Percentiles rank a stretch among this genome's conserved stretches.
These are phyloP conservation scores for Podila minutissima DNA, from an alignment of 192 early-diverging fungal genomes.

Conservation along the genomic window DNA sequence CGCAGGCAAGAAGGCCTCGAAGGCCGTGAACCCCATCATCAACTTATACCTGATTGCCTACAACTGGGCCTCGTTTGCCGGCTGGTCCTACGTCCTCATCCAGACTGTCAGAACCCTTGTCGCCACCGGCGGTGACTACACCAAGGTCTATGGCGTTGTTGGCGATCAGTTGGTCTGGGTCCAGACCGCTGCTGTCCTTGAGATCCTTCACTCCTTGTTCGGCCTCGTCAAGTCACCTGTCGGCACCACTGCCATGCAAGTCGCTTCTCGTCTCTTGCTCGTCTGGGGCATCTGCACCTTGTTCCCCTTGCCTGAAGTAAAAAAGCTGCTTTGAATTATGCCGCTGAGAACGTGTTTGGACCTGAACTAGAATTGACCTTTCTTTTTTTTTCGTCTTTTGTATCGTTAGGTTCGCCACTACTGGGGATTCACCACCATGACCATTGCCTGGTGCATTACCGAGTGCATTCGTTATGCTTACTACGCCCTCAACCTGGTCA, in stretches of 20 bases:
- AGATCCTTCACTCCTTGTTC: slow-evolving; percentile 65
- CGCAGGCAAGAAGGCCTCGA: slow-evolving; percentile 42
- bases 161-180: slow-evolving; percentile 74
- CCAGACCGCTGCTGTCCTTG: slow-evolving; percentile 86
- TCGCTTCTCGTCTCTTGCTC: slow-evolving; percentile 85
- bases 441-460: slow-evolving; percentile 91
- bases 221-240: slow-evolving; percentile 88
- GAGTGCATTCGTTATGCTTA: slow-evolving; percentile 94
- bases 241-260: slow-evolving; percentile 85
- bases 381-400: not conserved
- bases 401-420: slow-evolving; percentile 65
- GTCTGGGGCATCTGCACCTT: slow-evolving; percentile 82
- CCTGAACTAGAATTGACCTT: not conserved
- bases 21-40: slow-evolving; percentile 45
- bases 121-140: slow-evolving; percentile 61
- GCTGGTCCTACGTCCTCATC: slow-evolving; percentile 83
- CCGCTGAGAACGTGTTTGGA: not conserved
- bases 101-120: slow-evolving; percentile 64
- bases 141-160: slow-evolving; percentile 68
- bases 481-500: slow-evolving; percentile 81
- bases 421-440: slow-evolving; percentile 82
- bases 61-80: slow-evolving; percentile 82
- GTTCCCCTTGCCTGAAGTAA: slow-evolving; percentile 73
- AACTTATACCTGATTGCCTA: slow-evolving; percentile 84
- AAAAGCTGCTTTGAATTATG: not conserved